These are phyloP conservation scores for Oenanthe sinensis DNA, from an alignment of 129 eudicot genomes.

Conservation along the genomic window DNA sequence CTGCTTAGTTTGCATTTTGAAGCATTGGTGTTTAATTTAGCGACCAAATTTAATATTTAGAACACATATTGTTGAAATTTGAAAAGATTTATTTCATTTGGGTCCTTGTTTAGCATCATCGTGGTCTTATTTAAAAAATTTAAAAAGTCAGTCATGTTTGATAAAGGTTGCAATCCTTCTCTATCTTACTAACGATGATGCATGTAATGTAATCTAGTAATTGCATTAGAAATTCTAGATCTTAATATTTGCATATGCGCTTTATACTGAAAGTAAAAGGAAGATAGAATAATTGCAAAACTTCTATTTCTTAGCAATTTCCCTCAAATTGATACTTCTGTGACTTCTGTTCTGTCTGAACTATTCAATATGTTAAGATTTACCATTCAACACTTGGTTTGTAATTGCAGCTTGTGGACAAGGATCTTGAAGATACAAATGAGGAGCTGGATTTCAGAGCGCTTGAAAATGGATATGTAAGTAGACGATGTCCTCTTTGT, in stretches of 20 bases:
- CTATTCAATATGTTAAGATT: background rate
- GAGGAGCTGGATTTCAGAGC: constrained; percentile 89
- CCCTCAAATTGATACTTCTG: background rate
- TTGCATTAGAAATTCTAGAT: background rate
- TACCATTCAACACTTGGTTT: background rate
- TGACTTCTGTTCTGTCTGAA: too few relatives aligned
- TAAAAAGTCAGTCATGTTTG: background rate
- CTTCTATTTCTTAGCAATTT: background rate
- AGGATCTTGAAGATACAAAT: constrained; percentile 54
- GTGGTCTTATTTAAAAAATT: background rate
- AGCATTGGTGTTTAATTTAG: background rate
- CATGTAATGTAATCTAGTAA: background rate
- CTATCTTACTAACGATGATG: background rate
- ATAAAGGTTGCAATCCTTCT: background rate
- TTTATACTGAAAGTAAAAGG: background rate
- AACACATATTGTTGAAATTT: background rate
- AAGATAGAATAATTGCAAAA: background rate
- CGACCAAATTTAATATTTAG: background rate
- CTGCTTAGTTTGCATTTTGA: background rate
- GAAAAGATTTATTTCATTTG: background rate
- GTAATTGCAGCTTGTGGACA: constrained; percentile 58
- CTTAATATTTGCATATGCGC: background rate
- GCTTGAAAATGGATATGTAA: constrained; percentile 73
- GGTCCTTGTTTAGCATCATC: background rate
- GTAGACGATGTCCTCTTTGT: constrained; percentile 15